Evolutionary conservation across 352 stramenopile genomes (phyloP).

Genomic region (Globisporangium viniferum): DNA sequence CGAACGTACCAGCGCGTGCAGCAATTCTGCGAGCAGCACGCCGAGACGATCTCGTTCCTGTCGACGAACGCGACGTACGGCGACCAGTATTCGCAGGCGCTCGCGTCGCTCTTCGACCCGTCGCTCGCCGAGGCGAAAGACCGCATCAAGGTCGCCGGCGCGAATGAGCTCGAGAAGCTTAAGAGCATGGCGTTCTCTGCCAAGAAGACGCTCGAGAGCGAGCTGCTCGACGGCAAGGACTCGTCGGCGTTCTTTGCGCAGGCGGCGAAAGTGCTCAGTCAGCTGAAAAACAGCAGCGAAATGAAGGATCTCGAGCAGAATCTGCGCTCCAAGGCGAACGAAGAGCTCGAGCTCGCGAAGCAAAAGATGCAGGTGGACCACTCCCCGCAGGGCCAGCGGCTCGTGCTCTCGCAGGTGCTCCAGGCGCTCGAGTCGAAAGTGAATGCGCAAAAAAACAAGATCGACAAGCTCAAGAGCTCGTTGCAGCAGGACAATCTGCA

Average conservation of each 20-base stretch:
- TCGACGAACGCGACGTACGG: conserved; percentile 70
- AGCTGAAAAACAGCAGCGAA: conserved; percentile 61
- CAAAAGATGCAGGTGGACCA: conserved; percentile 25
- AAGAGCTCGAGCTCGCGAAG: conserved; percentile 38
- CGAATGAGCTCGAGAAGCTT: conserved; percentile 55
- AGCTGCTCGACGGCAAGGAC: conserved; percentile 64
- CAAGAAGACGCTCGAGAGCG: conserved; percentile 60
- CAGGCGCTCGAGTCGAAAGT: conserved; percentile 52
- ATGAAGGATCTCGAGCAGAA: conserved; percentile 46
- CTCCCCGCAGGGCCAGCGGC: conserved; percentile 29
- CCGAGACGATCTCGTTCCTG: conserved; percentile 69
- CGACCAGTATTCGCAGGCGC: conserved; percentile 57
- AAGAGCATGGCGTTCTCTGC: conserved; percentile 44
- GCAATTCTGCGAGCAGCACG: conserved; percentile 65
- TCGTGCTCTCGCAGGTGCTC: conserved; percentile 69
- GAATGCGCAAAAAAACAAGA: conserved; percentile 35
- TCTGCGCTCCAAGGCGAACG: conserved; percentile 40
- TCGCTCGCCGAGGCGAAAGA: conserved; percentile 55
- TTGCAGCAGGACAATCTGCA: conserved; percentile 42
- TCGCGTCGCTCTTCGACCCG: conserved; percentile 60
- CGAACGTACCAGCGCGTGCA: conserved; percentile 56
- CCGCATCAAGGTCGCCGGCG: conserved; percentile 44
- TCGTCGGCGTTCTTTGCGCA: conserved; percentile 63
- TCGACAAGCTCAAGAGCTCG: conserved; percentile 36
- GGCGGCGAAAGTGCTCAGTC: conserved; percentile 47